Percentiles rank a stretch among this genome's conserved stretches.
phyloP scores from a whole-genome alignment of 768 basidiomycete genomes.

The Lenzites betulinus region DNA sequence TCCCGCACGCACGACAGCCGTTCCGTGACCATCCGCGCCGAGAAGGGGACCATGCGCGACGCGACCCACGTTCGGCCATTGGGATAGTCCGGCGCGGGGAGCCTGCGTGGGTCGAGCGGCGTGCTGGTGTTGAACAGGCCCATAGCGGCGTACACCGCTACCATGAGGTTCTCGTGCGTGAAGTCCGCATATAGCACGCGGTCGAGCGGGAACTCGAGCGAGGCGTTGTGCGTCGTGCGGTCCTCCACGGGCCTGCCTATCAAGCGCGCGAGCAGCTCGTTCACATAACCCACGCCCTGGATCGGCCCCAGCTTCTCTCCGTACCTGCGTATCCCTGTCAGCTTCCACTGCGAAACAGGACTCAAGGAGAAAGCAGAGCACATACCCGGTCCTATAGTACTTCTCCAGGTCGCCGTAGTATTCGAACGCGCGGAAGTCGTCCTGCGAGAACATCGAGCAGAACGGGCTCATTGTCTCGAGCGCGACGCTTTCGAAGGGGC shows the following conservation, averaged over 20 bases:
- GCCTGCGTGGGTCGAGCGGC: slow-evolving; percentile 21
- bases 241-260: slow-evolving; percentile 64
- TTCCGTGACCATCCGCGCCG: slow-evolving; percentile 73
- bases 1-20: slow-evolving; percentile 49
- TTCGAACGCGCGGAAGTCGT: slow-evolving; percentile 69
- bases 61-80: slow-evolving; percentile 46
- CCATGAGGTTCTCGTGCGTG: slow-evolving; percentile 84
- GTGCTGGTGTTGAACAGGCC: slow-evolving; percentile 40
- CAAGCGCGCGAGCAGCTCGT: slow-evolving; percentile 85
- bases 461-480: slow-evolving; percentile 57
- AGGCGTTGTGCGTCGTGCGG: slow-evolving; percentile 74
- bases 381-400: slow-evolving; percentile 76
- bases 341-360: not conserved
- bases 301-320: slow-evolving; percentile 71
- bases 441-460: slow-evolving; percentile 66
- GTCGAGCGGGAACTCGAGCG: slow-evolving; percentile 77
- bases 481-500: slow-evolving; percentile 78
- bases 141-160: slow-evolving; percentile 68
- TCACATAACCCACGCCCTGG: slow-evolving; percentile 85
- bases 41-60: slow-evolving; percentile 72
- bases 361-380: not conserved
- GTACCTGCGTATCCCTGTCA: slow-evolving; percentile 47
- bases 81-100: not conserved
- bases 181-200: slow-evolving; percentile 71
- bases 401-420: slow-evolving; percentile 75